Evolutionary conservation across 352 stramenopile species (phyloP).

Genomic region (Pythium pectinolyticum): DNA sequence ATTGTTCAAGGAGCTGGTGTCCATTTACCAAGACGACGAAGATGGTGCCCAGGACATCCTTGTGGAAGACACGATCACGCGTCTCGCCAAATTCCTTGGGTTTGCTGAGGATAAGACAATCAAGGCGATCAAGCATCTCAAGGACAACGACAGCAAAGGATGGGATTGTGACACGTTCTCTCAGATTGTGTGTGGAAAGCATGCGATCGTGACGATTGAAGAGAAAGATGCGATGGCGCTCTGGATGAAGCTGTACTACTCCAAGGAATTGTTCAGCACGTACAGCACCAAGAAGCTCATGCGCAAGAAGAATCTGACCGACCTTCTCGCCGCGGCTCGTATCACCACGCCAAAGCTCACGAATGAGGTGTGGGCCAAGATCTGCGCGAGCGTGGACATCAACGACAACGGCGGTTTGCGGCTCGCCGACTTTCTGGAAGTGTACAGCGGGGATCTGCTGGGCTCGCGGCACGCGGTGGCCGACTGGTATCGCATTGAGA

Average conservation of each 20-base stretch:
- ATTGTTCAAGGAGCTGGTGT: conserved; percentile 42
- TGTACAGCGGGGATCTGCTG: conserved; percentile 40
- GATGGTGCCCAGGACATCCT: conserved; percentile 29
- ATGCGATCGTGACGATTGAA: conserved; percentile 34
- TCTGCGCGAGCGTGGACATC: conserved; percentile 41
- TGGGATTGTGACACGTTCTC: conserved; percentile 44
- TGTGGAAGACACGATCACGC: conserved; percentile 37
- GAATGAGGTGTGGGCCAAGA: conserved; percentile 37
- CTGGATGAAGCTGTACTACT: conserved; percentile 55
- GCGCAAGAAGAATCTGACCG: conserved; percentile 41
- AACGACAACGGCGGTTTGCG: conserved; percentile 38
- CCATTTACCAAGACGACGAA: conserved; percentile 45
- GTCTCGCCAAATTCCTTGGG: conserved; percentile 34
- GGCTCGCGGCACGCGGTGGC: conserved; percentile 43
- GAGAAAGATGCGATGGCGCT: conserved; percentile 40
- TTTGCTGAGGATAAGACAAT: conserved; percentile 29
- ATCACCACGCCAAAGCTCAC: conserved; percentile 45
- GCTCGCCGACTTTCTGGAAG: conserved; percentile 40
- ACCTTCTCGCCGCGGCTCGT: conserved; percentile 40
- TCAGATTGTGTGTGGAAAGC: conserved; percentile 39
- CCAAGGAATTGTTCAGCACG: conserved; percentile 45
- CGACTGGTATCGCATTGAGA: conserved; percentile 61
- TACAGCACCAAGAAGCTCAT: conserved; percentile 45
- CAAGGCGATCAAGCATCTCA: conserved; percentile 31
- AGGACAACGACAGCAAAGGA: conserved; percentile 16